Base-by-base conservation (phyloP, 1,284 basidiomycete genomes). In the Gyrodon tennesseensis region DNA sequence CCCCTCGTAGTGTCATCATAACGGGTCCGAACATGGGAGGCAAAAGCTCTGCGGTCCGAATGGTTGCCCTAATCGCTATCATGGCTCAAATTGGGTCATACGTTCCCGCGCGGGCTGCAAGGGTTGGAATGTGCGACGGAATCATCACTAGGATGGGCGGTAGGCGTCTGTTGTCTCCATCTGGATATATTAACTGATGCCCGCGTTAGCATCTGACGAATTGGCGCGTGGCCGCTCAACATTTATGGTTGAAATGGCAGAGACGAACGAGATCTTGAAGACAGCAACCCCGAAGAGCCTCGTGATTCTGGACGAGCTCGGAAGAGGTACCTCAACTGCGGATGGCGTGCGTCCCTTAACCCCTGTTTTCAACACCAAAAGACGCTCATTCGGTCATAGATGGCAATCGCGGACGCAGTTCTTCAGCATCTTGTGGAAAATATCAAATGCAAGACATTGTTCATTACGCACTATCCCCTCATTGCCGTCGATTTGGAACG, bases 231-330 rank as follows among this genome's bases (percentile, higher is more conserved):
- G 93, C 0, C 87, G 93, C 29, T 94, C 92, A 3, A 98, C 95
- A 0, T 96, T 96, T 73, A 95, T 97, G 94, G 92, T 97, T 2
- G 96, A 99, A 78, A 90, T 98, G 80, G 84, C 89, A 13, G 96
- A 98, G 76, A 98, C 96, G 0, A 91, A 90, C 70, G 93, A 97
- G 68, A 96, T 98, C 63, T 78, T 98, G 23, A 83, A 86, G 48
- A 82, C 85, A 21, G 89, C 91, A 1, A 91, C 92, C 0, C 77
- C 82, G 18, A 83, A 82, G 49, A 92, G 91, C 60, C 81, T 96
- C 11, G 92, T 97, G 16, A 90, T 98, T 55, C 80, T 97, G 4
- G 95, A 98, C 71, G 90, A 92, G 72, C 83, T 91, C n/a, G 90
- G 89, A 56, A 81, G 93, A 51, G 92, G 93, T 15, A 94, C 93